phyloP scores from a whole-genome alignment of 2,329 filamentous ascomycete genomes.

The Tricladium varicosporioides region DNA sequence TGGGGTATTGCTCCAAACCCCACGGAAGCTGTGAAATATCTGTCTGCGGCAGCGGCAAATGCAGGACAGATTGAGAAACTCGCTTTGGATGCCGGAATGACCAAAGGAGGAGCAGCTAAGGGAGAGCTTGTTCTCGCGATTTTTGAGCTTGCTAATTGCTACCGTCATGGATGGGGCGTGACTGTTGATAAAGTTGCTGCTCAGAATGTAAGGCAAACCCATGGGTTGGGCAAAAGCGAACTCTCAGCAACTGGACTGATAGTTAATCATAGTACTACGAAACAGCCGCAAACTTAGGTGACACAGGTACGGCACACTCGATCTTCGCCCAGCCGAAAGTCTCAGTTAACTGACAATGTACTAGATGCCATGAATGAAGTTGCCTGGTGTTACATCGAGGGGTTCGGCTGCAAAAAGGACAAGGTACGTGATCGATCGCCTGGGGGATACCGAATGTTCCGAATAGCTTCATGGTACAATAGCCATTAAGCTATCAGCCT shows the following conservation, averaged over 20 bases:
- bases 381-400: conserved; percentile 92
- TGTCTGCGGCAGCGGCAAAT: conserved; percentile 86
- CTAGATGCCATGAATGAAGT: conserved; percentile 95
- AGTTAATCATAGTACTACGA: conserved; percentile 78
- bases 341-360: conserved; percentile 27
- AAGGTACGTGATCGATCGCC: conserved; percentile 65
- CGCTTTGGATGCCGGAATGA: conserved; percentile 82
- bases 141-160: conserved; percentile 90
- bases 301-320: conserved; percentile 58
- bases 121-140: conserved; percentile 95
- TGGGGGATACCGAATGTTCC: conserved; percentile 19
- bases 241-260: conserved; percentile 23
- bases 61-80: conserved; percentile 82
- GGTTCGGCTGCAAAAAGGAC: conserved; percentile 97
- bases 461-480: conserved; percentile 26
- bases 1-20: conserved; percentile 83
- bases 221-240: conserved; percentile 26
- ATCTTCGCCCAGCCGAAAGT: conserved; percentile 16
- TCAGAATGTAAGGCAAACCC: conserved; percentile 51
- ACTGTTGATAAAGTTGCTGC: conserved; percentile 83
- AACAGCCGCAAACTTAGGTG: conserved; percentile 92
- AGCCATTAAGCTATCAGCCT: conserved; percentile 26
- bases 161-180: conserved; percentile 93
- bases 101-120: conserved; percentile 91
- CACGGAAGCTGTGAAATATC: conserved; percentile 73